Percentiles rank a stretch among this genome's conserved stretches.
Evolutionary conservation across 148 eudicot species (phyloP).

Genomic region (Spergularia marina): DNA sequence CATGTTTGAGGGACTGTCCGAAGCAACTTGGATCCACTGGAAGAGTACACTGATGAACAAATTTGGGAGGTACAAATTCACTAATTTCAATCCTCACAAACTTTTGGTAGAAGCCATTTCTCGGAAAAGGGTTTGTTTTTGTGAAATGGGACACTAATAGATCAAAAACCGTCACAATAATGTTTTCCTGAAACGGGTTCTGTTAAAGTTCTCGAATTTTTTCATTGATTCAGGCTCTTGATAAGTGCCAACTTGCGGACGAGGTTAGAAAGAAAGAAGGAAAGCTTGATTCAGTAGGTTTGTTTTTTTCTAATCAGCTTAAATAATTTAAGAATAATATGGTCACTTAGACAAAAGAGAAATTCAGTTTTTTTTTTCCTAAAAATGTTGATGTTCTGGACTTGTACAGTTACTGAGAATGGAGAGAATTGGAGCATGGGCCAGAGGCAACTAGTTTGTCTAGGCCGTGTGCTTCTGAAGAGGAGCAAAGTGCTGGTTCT

Average conservation of each 20-base stretch:
- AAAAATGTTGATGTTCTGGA: background rate
- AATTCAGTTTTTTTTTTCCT: no score
- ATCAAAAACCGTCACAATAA: background rate
- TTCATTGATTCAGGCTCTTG: slow-evolving; percentile 3
- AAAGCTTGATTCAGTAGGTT: slow-evolving; percentile 21
- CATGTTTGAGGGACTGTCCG: slow-evolving; percentile 28
- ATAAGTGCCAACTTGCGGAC: slow-evolving; percentile 23
- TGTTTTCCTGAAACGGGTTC: no score
- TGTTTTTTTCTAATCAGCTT: background rate
- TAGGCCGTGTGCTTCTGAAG: slow-evolving; percentile 25
- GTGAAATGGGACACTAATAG: background rate
- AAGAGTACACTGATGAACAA: slow-evolving; percentile 23
- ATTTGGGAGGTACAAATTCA: slow-evolving; percentile 17
- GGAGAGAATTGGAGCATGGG: slow-evolving; percentile 31
- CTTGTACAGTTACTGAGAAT: slow-evolving; percentile 11
- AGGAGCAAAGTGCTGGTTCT: slow-evolving; percentile 17
- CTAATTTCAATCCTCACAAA: background rate
- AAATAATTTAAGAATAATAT: background rate
- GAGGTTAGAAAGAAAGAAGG: slow-evolving; percentile 21
- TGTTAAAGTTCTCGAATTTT: no score
- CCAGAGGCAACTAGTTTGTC: slow-evolving; percentile 25
- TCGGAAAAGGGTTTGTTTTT: background rate
- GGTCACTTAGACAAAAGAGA: no score
- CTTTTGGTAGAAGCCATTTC: background rate
- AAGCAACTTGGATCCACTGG: slow-evolving; percentile 27